Evolutionary conservation across 176 grass and related monocot genomes (phyloP).

Genomic region (Phyllostachys edulis): DNA sequence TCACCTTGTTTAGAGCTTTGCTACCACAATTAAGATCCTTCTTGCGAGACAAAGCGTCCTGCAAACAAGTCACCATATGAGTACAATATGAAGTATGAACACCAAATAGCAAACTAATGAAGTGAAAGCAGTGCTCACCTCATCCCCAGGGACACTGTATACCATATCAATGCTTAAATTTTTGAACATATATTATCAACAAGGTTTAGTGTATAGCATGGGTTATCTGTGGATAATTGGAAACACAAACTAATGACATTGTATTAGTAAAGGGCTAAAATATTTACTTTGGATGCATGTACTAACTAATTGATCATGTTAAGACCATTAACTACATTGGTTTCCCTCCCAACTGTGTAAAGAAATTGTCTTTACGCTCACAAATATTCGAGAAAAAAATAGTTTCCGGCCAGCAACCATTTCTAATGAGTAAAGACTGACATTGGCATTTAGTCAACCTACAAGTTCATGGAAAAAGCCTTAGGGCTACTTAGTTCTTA

Average conservation of each 20-base stretch:
- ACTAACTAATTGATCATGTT: too few relatives aligned
- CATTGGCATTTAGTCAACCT: neutral
- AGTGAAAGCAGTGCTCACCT: slow-evolving; percentile 35
- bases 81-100: slow-evolving; percentile 3
- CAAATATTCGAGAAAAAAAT: neutral
- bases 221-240: too few relatives aligned
- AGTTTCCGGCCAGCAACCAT: neutral
- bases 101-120: neutral
- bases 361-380: neutral
- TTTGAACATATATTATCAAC: too few relatives aligned
- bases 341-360: neutral
- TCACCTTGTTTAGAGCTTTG: slow-evolving; percentile 22
- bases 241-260: too few relatives aligned
- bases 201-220: too few relatives aligned
- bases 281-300: too few relatives aligned
- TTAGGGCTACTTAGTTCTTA: neutral
- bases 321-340: neutral
- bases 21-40: neutral
- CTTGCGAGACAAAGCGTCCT: slow-evolving; percentile 32
- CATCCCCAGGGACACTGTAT: slow-evolving; percentile 22
- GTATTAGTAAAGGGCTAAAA: too few relatives aligned
- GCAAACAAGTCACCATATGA: neutral
- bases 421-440: neutral
- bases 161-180: too few relatives aligned
- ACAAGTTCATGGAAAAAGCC: neutral